Conservation (phyloP, 176 grass and related monocot genomes). For the Lolium perenne region DNA sequence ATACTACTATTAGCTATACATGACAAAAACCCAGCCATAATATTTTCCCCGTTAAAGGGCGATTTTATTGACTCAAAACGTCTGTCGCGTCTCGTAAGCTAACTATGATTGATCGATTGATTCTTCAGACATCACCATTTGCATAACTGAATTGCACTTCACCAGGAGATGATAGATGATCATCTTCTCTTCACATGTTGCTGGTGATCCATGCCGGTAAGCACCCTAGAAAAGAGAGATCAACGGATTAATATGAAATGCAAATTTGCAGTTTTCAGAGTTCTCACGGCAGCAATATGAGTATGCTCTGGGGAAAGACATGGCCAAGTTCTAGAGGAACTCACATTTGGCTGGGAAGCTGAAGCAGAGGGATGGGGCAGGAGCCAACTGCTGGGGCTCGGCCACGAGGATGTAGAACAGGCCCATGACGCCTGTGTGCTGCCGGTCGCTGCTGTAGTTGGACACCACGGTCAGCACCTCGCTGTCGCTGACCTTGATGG, state of each 20-base stretch:
- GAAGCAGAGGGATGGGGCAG: slow-evolving; percentile 40
- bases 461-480: slow-evolving; percentile 79
- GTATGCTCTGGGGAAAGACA: not conserved
- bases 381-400: slow-evolving; percentile 35
- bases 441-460: slow-evolving; percentile 73
- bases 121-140: not conserved
- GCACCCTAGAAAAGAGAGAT: slow-evolving; percentile 32
- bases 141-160: not conserved
- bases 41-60: too few species aligned
- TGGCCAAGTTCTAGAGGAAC: not conserved
- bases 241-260: not conserved
- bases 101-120: not conserved
- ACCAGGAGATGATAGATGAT: not conserved
- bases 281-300: not conserved
- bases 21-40: not conserved
- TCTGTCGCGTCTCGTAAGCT: not conserved
- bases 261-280: not conserved
- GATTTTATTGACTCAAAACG: too few species aligned
- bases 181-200: slow-evolving; percentile 33
- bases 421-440: slow-evolving; percentile 80
- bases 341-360: slow-evolving; percentile 60
- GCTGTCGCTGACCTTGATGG: slow-evolving; percentile 54
- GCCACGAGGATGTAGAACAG: slow-evolving; percentile 93
- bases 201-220: slow-evolving; percentile 46
- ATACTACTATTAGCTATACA: not conserved